These are phyloP conservation scores for Saccharomyces hybrid DNA, from an alignment of 1,139 yeast species.

Conservation along the genomic window DNA sequence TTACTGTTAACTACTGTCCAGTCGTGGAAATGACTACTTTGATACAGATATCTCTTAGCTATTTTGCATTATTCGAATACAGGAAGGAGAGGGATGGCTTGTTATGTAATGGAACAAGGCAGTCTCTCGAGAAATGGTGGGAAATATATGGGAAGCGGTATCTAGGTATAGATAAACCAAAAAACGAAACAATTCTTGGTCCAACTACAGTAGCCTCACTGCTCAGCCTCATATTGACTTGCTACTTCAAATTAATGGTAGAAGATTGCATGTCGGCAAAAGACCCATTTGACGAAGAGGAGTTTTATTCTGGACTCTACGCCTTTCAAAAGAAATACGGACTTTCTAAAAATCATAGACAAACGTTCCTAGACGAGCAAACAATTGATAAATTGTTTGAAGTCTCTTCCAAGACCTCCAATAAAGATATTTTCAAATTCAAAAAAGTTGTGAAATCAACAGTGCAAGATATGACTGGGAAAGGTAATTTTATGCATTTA, in stretches of 20 bases:
- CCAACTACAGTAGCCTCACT: constrained; percentile 57
- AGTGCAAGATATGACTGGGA: constrained; percentile 57
- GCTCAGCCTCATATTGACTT: constrained; percentile 60
- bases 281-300: constrained; percentile 76
- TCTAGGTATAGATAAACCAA: constrained; percentile 35
- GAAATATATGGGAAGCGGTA: constrained; percentile 58
- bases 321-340: constrained; percentile 66
- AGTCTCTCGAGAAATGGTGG: constrained; percentile 81
- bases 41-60: constrained; percentile 67
- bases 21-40: constrained; percentile 67
- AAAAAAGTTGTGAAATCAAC: constrained; percentile 65
- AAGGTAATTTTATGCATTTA: constrained; percentile 34
- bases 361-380: constrained; percentile 53
- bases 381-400: constrained; percentile 56
- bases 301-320: constrained; percentile 52
- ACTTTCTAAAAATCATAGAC: constrained; percentile 37
- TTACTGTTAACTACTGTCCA: constrained; percentile 12
- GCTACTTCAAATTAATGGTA: constrained; percentile 56
- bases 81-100: constrained; percentile 76
- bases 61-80: constrained; percentile 59
- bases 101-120: constrained; percentile 67
- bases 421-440: constrained; percentile 51
- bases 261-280: constrained; percentile 77
- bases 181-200: constrained; percentile 47
- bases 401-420: constrained; percentile 47